Conservation (phyloP, 1,139 yeast species). For the Starmera stellimalicola region DNA sequence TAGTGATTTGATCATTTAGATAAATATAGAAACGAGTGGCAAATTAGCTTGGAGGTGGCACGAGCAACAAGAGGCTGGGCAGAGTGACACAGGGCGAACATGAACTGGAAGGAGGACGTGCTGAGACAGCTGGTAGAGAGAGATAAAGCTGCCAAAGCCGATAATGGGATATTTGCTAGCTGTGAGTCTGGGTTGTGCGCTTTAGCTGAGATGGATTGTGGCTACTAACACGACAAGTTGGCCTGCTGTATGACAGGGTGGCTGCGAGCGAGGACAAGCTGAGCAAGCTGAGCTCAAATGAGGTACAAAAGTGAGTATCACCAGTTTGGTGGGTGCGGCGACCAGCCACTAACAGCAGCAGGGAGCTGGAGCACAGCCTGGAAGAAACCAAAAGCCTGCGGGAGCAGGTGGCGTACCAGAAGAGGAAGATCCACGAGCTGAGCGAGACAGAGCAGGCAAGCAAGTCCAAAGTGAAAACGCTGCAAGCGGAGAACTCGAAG, state of each 20-base stretch:
- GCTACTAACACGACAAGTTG: slow-evolving; percentile 8
- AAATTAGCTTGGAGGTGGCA: too few relatives aligned
- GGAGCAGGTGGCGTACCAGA: slow-evolving; percentile 1
- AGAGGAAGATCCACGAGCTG: slow-evolving; percentile 3
- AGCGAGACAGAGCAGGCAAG: slow-evolving; percentile 6
- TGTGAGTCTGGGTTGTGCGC: too few relatives aligned
- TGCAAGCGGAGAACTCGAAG: slow-evolving; percentile 9
- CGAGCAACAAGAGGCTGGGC: too few relatives aligned
- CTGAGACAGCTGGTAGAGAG: slow-evolving; percentile 11
- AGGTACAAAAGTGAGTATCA: slow-evolving; percentile 3
- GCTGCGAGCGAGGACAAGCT: slow-evolving; percentile 23
- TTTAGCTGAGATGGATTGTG: too few relatives aligned
- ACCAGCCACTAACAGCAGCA: slow-evolving; percentile 6
- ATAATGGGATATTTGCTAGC: slow-evolving; percentile 8
- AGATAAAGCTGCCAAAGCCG: slow-evolving; percentile 16
- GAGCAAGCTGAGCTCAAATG: slow-evolving; percentile 15
- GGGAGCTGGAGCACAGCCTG: slow-evolving; percentile 27
- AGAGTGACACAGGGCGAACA: neutral
- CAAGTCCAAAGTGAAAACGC: slow-evolving; percentile 11
- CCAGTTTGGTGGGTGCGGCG: neutral
- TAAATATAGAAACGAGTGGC: too few relatives aligned
- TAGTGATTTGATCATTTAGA: too few relatives aligned
- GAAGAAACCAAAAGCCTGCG: slow-evolving; percentile 8
- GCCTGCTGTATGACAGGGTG: slow-evolving; percentile 3
- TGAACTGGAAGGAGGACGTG: slow-evolving; percentile 2